A percentile compares a stretch with the other conserved stretches of the same genome.
Conservation (phyloP, 768 basidiomycete species). For the Porphyrellus cyaneotinctus region DNA sequence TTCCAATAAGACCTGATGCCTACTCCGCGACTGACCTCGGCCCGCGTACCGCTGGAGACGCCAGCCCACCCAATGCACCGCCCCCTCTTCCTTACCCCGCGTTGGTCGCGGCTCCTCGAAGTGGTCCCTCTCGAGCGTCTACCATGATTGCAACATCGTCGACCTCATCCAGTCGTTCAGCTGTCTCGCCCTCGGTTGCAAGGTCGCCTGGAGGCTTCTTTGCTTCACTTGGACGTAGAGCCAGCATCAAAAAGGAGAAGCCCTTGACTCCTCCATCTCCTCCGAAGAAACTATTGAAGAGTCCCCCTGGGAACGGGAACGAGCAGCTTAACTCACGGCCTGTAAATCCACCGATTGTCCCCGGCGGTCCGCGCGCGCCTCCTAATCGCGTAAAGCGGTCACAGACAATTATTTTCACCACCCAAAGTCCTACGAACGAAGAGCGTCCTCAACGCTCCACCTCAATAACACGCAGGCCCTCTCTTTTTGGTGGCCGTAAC, state of each 20-base stretch:
- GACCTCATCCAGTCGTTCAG: constrained; percentile 45
- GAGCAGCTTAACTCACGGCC: constrained; percentile 29
- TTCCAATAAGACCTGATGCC: constrained; percentile 77
- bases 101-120: constrained; percentile 41
- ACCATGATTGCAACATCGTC: constrained; percentile 38
- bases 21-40: constrained; percentile 73
- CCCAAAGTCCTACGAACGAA: constrained; percentile 21
- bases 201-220: constrained; percentile 63
- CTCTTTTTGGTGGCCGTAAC: constrained; percentile 25
- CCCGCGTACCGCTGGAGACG: constrained; percentile 41
- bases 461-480: constrained; percentile 27
- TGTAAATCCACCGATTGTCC: constrained; percentile 49
- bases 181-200: constrained; percentile 37
- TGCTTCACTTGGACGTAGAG: constrained; percentile 67
- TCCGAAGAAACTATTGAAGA: constrained; percentile 36
- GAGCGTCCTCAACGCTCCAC: constrained; percentile 29
- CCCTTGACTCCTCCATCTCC: constrained; percentile 31
- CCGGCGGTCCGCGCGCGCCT: constrained; percentile 71
- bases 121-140: constrained; percentile 27
- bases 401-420: constrained; percentile 56
- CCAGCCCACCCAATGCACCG: constrained; percentile 50
- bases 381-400: constrained; percentile 61
- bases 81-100: constrained; percentile 74
- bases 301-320: constrained; percentile 27
- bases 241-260: constrained; percentile 47